A percentile compares a stretch with the other conserved stretches of the same genome.
Evolutionary conservation across 2,329 filamentous ascomycete genomes (phyloP).

Genomic region (Alternaria sp.): DNA sequence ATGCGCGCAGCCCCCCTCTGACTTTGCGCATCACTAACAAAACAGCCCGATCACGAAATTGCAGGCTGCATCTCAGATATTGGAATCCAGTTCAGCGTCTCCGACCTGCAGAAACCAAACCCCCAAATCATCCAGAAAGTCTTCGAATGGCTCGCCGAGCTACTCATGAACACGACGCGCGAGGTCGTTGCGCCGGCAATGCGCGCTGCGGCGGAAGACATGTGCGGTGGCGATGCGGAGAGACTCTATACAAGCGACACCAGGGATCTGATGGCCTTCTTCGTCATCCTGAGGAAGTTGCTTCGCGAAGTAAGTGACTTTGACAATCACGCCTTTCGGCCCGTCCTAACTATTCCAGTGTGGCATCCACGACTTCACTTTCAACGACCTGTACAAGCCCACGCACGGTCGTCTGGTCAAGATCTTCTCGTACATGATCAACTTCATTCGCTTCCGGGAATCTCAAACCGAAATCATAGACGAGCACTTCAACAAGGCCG

Average conservation of each 20-base stretch:
- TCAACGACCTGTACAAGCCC: conserved; percentile 88
- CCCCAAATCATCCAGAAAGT: conserved; percentile 95
- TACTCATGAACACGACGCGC: conserved; percentile 90
- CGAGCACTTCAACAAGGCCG: conserved; percentile 89
- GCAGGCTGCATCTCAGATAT: conserved; percentile 98
- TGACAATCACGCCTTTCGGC: neutral
- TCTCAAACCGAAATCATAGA: conserved; percentile 89
- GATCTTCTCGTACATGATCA: conserved; percentile 97
- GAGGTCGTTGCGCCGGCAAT: conserved; percentile 95
- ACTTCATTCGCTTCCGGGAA: conserved; percentile 96
- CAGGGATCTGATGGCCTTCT: conserved; percentile 95
- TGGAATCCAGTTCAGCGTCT: conserved; percentile 83
- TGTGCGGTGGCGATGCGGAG: conserved; percentile 83
- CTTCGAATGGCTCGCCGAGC: conserved; percentile 95
- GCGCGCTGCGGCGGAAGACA: conserved; percentile 86
- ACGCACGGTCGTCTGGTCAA: conserved; percentile 89
- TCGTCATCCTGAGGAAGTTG: conserved; percentile 78
- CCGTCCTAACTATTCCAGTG: conserved; percentile 61
- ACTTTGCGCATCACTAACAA: conserved; percentile 21
- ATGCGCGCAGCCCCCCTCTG: conserved; percentile 14
- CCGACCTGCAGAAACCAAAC: conserved; percentile 92
- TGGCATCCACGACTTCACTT: conserved; percentile 91
- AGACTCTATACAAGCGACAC: conserved; percentile 81
- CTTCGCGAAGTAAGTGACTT: conserved; percentile 65
- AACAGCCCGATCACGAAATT: conserved; percentile 76